A percentile compares a stretch with the other conserved stretches of the same genome.
phyloP scores from a whole-genome alignment of 768 basidiomycete genomes.

The Boletus rubroflammeus region DNA sequence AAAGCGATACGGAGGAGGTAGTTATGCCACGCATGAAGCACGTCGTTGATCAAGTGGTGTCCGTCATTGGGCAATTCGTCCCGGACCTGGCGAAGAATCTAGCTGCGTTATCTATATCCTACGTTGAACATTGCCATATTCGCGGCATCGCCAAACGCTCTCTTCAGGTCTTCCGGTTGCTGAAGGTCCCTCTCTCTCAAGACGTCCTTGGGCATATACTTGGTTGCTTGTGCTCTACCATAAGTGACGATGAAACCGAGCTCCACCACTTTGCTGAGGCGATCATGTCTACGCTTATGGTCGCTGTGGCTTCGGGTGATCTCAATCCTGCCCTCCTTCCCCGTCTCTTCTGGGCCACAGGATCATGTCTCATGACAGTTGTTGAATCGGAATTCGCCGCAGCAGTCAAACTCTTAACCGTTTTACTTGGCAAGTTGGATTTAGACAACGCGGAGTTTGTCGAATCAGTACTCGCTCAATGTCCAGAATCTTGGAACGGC shows the following conservation, averaged over 20 bases:
- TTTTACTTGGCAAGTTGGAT: conserved; percentile 65
- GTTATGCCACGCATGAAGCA: conserved; percentile 64
- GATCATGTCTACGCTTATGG: conserved; percentile 71
- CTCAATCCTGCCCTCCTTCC: conserved; percentile 64
- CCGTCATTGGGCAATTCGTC: conserved; percentile 64
- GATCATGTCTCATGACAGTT: conserved; percentile 78
- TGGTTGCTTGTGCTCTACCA: conserved; percentile 78
- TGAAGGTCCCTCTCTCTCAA: conserved; percentile 68
- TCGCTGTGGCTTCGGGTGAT: conserved; percentile 53
- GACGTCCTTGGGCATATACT: conserved; percentile 74
- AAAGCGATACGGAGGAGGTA: conserved; percentile 56
- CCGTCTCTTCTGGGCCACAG: conserved; percentile 83
- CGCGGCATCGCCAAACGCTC: conserved; percentile 84
- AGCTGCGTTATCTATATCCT: conserved; percentile 75
- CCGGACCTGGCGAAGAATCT: conserved; percentile 70
- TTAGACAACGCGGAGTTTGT: conserved; percentile 63
- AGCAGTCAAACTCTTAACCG: conserved; percentile 59
- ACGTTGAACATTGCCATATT: conserved; percentile 87
- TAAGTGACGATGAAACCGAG: conserved; percentile 70
- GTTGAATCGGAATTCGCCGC: conserved; percentile 77
- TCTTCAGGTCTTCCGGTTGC: conserved; percentile 81
- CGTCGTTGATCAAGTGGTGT: conserved; percentile 63
- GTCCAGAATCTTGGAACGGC: conserved; percentile 71
- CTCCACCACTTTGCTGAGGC: conserved; percentile 83
- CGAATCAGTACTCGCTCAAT: conserved; percentile 65